A percentile compares a stretch with the other conserved stretches of the same genome.
Evolutionary conservation across 352 stramenopile genomes (phyloP).

Genomic region (Phytophthora capsici): DNA sequence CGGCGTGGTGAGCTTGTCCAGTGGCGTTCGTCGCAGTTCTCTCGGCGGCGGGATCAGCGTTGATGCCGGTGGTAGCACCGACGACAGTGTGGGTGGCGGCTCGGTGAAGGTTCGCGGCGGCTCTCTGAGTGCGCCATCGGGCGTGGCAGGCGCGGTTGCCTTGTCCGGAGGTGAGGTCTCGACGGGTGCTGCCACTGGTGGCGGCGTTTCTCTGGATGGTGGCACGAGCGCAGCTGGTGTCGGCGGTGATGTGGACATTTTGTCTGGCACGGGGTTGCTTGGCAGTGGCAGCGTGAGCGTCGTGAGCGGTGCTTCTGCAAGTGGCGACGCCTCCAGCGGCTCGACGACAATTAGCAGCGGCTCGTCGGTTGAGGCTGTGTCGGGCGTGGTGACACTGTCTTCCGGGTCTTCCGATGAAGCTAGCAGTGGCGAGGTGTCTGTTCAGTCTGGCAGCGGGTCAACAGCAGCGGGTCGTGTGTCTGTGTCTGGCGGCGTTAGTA

Average conservation of each 20-base stretch:
- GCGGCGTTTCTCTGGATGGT: conserved; percentile 7
- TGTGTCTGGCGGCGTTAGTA: not conserved
- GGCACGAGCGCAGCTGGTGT: conserved; percentile 4
- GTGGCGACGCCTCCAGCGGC: not conserved
- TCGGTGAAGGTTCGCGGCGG: conserved; percentile 18
- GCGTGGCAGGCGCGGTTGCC: conserved; percentile 13
- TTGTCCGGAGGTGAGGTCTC: conserved; percentile 26
- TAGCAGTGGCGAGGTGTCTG: not conserved
- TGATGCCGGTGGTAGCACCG: conserved; percentile 20
- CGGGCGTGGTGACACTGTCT: not conserved
- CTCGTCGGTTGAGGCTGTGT: not conserved
- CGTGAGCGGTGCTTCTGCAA: not conserved
- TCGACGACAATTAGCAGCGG: not conserved
- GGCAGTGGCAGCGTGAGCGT: not conserved
- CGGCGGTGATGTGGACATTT: not conserved
- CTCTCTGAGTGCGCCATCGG: conserved; percentile 16
- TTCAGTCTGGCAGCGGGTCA: not conserved
- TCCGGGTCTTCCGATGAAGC: not conserved
- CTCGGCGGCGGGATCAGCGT: conserved; percentile 17
- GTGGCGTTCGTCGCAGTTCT: conserved; percentile 14
- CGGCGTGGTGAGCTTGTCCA: conserved; percentile 12
- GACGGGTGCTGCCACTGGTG: conserved; percentile 1
- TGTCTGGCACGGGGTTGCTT: not conserved
- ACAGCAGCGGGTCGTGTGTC: not conserved
- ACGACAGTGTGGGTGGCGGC: conserved; percentile 16